phyloP scores from a whole-genome alignment of 768 basidiomycete species.

The Podaxis carcinomalis region DNA sequence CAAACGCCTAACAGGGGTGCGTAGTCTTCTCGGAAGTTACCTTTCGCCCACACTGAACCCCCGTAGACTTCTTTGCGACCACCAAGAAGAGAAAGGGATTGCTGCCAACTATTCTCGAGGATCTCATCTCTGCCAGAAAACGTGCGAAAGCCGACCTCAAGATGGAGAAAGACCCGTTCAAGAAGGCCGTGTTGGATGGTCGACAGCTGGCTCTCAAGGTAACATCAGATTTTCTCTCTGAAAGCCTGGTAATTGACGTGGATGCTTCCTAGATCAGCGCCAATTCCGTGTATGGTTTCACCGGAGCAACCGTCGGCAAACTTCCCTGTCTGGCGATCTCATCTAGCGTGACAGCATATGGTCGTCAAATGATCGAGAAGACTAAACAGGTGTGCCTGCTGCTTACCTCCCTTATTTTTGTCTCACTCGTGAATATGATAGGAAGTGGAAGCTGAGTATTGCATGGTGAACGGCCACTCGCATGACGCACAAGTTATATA shows the following conservation, averaged over 20 bases:
- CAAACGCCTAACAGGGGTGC: slow-evolving; percentile 94
- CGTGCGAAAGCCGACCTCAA: slow-evolving; percentile 94
- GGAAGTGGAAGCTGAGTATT: slow-evolving; percentile 91
- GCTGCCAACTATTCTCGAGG: slow-evolving; percentile 88
- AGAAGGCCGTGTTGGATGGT: slow-evolving; percentile 94
- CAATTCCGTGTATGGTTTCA: slow-evolving; percentile 99
- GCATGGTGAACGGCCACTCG: slow-evolving; percentile 74
- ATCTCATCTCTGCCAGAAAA: slow-evolving; percentile 90
- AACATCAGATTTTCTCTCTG: not conserved
- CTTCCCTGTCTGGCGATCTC: slow-evolving; percentile 95
- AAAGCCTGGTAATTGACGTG: not conserved
- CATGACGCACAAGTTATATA: slow-evolving; percentile 95
- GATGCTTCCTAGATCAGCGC: slow-evolving; percentile 75
- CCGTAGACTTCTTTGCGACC: slow-evolving; percentile 79
- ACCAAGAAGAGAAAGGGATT: slow-evolving; percentile 77
- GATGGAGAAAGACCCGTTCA: slow-evolving; percentile 95
- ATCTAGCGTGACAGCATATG: slow-evolving; percentile 92
- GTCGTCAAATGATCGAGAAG: slow-evolving; percentile 98
- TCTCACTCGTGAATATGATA: slow-evolving; percentile 19
- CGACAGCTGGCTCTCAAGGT: slow-evolving; percentile 96
- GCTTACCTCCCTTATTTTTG: not conserved
- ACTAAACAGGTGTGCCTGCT: slow-evolving; percentile 70
- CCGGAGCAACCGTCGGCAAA: slow-evolving; percentile 96
- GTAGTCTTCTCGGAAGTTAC: slow-evolving; percentile 6
- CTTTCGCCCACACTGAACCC: not conserved